These are phyloP conservation scores for Mimosa bimucronata DNA, from an alignment of 306 rosid genomes.

Conservation along the genomic window DNA sequence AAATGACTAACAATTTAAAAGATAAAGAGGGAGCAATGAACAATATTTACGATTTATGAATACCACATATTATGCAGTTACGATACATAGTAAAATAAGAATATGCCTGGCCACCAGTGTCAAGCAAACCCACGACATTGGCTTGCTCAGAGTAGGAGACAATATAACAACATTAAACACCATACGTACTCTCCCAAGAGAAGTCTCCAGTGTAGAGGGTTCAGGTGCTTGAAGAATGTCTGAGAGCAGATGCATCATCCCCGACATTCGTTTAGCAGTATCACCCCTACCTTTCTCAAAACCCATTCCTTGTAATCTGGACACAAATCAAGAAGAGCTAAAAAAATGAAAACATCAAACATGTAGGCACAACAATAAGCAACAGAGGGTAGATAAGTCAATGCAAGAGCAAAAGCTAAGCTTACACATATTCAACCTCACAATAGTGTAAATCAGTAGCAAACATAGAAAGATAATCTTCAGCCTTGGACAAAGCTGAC, in stretches of 20 bases:
- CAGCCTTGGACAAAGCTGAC: slow-evolving; percentile 74
- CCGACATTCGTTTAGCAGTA: slow-evolving; percentile 64
- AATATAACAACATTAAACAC: slow-evolving; percentile 87
- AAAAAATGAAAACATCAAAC: neutral
- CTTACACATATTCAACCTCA: slow-evolving; percentile 85
- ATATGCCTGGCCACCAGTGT: slow-evolving; percentile 99
- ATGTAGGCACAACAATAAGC: slow-evolving; percentile 10
- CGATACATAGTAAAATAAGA: slow-evolving; percentile 21
- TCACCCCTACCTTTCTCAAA: slow-evolving; percentile 98
- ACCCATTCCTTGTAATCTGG: slow-evolving; percentile 88
- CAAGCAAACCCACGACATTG: slow-evolving; percentile 93
- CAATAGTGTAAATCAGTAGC: slow-evolving; percentile 56
- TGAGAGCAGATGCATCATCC: slow-evolving; percentile 77
- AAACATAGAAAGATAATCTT: slow-evolving; percentile 73
- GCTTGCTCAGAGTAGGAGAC: slow-evolving; percentile 98
- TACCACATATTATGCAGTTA: slow-evolving; percentile 4
- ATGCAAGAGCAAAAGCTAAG: neutral
- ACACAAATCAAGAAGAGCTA: slow-evolving; percentile 25
- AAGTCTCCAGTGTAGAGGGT: slow-evolving; percentile 83
- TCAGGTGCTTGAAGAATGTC: slow-evolving; percentile 97
- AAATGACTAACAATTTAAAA: slow-evolving; percentile 6
- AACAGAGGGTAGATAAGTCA: slow-evolving; percentile 5
- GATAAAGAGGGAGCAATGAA: neutral
- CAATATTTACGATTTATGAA: slow-evolving; percentile 12
- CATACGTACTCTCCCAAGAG: slow-evolving; percentile 93